Percentiles rank a stretch among this genome's conserved stretches.
Evolutionary conservation across 148 eudicot species (phyloP).

Genomic region (Suaeda aralocaspica): DNA sequence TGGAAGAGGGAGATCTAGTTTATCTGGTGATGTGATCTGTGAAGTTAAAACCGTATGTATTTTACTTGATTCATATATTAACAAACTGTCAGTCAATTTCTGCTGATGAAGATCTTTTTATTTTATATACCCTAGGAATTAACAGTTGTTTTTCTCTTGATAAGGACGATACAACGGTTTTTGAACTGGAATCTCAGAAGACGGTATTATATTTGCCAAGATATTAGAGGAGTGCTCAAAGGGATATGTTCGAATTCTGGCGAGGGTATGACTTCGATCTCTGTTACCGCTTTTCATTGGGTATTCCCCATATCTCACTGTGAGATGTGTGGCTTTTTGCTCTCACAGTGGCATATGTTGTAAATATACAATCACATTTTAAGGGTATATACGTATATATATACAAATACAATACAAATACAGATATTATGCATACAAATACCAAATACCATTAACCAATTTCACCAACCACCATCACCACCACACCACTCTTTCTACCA

Average conservation of each 20-base stretch:
- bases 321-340: too few species aligned
- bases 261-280: constrained; percentile 68
- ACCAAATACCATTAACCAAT: too few species aligned
- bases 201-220: constrained; percentile 91
- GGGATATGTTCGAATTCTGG: constrained; percentile 89
- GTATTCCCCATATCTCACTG: too few species aligned
- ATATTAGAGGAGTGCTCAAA: constrained; percentile 70
- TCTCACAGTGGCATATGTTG: too few species aligned
- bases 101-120: neutral
- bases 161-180: constrained; percentile 97
- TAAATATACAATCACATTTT: too few species aligned
- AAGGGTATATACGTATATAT: too few species aligned
- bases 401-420: too few species aligned
- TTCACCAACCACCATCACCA: too few species aligned
- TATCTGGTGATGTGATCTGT: constrained; percentile 94
- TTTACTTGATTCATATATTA: neutral
- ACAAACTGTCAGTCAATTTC: too few species aligned
- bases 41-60: constrained; percentile 93
- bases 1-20: constrained; percentile 92
- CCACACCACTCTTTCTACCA: too few species aligned
- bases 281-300: too few species aligned
- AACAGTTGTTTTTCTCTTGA: neutral
- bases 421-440: too few species aligned
- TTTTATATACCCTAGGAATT: neutral
- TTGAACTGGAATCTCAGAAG: constrained; percentile 99